Evolutionary conservation across 805 yeast genomes (phyloP), one percentile per base, ranked within the genome.

Genomic region (Kodamaea laetipori): DNA sequence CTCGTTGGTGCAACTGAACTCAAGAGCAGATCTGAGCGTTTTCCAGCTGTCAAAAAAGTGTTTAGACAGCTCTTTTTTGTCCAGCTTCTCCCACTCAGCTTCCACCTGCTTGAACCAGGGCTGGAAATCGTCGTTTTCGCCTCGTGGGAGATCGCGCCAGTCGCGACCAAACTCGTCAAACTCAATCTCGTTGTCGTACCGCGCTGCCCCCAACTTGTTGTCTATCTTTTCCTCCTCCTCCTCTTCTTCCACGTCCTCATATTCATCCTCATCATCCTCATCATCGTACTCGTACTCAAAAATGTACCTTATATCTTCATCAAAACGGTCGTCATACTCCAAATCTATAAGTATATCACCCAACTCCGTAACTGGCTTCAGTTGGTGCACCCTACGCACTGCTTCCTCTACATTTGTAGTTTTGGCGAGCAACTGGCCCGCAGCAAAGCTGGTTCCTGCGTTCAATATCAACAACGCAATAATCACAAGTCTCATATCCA

Each of bases 101-200:
- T 55, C 47, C 23, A 48, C 37, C 15, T 49, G 48, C 17, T 55
- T 16, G 39, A 63, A 64, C 44, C 53, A 48, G 2, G 43, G 46
- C 9, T 54, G 51, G 42, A 51, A 60, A 7, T 50, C 39, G 9
- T 64, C 60, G 55, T 84, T 84, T 1, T 67, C 67, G 2, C 80
- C 86, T 39, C 89, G 64, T 2, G 86, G 84, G 9, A 82, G 69
- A 58, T 83, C 90, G 52, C 89, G 65, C 87, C 90, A 82, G 61
- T 84, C 90, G 26, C 78, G 67, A 0, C 87, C 88, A 36, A 69
- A 58, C 19, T 77, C 74, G 56, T 81, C 87, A 57, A 78, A 76
- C 38, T 77, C 80, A 28, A 77, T 63, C 3, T 49, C 38, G 19
- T 40, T 18, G 28, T 15, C 46, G 51, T 8, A 13, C 15, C 34